Evolutionary conservation across 1,284 basidiomycete genomes (phyloP).

Genomic region (Cystobasidium slooffiae): DNA sequence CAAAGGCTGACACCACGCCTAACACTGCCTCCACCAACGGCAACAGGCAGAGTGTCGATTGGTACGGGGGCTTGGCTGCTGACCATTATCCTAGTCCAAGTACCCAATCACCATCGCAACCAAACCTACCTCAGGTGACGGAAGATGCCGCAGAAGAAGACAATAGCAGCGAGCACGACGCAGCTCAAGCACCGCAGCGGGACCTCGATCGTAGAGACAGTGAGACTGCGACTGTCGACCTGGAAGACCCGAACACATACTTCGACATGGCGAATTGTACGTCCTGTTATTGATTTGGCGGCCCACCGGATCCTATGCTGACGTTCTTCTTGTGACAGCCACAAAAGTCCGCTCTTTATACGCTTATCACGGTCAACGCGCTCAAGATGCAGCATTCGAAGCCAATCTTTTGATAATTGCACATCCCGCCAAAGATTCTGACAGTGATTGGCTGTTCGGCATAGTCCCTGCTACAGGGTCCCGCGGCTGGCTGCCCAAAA

Average conservation of each 20-base stretch:
- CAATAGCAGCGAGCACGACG: constrained; percentile 60
- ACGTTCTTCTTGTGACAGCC: background rate
- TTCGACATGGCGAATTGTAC: constrained; percentile 69
- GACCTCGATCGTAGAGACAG: background rate
- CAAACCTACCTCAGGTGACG: constrained; percentile 62
- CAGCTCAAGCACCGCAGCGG: background rate
- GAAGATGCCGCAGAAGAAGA: constrained; percentile 66
- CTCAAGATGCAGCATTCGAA: constrained; percentile 80
- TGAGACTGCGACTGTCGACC: constrained; percentile 43
- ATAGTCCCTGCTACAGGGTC: constrained; percentile 48
- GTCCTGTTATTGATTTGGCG: constrained; percentile 59
- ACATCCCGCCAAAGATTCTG: constrained; percentile 78
- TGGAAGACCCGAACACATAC: constrained; percentile 69
- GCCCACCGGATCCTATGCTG: background rate
- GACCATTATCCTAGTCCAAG: constrained; percentile 59
- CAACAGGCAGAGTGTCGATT: constrained; percentile 84
- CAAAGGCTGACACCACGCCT: background rate
- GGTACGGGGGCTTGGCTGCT: constrained; percentile 86
- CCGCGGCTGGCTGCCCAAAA: constrained; percentile 87
- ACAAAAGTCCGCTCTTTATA: constrained; percentile 63
- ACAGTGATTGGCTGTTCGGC: constrained; percentile 77
- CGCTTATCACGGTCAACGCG: constrained; percentile 34
- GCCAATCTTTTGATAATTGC: constrained; percentile 80
- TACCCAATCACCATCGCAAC: constrained; percentile 5
- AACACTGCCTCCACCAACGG: constrained; percentile 52